These are phyloP conservation scores for Suillus paluster DNA, from an alignment of 768 basidiomycete genomes.

Conservation along the genomic window DNA sequence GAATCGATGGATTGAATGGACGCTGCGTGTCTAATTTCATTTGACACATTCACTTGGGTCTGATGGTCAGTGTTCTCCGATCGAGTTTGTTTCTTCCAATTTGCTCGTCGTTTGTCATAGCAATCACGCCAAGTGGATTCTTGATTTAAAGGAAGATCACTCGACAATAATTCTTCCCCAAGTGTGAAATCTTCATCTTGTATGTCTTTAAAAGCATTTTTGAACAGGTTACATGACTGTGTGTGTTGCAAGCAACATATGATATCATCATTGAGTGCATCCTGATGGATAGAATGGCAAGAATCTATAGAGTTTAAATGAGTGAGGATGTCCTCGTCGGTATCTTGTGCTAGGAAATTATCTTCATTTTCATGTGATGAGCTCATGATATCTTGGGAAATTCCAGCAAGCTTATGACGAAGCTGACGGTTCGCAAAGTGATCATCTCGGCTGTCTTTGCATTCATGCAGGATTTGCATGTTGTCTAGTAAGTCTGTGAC, in stretches of 20 bases:
- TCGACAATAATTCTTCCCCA: too few relatives aligned
- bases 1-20: too few relatives aligned
- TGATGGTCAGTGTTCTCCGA: too few relatives aligned
- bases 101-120: not conserved
- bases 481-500: slow-evolving; percentile 36
- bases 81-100: not conserved
- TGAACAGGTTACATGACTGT: not conserved
- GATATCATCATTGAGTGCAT: not conserved
- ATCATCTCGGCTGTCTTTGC: slow-evolving; percentile 38
- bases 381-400: not conserved
- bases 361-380: not conserved
- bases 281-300: not conserved
- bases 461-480: slow-evolving; percentile 47
- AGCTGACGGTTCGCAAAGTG: slow-evolving; percentile 27
- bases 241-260: not conserved
- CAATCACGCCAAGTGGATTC: not conserved
- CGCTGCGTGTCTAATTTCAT: too few relatives aligned
- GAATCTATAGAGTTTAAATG: too few relatives aligned
- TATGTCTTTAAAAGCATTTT: not conserved
- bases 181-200: too few relatives aligned
- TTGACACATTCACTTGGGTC: too few relatives aligned
- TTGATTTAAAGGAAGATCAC: too few relatives aligned
- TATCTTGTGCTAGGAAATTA: too few relatives aligned
- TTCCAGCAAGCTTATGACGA: not conserved
- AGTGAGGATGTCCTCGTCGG: too few relatives aligned